These are phyloP conservation scores for Ambrosia hybrid DNA, from an alignment of 140 eudicot species.

Conservation along the genomic window DNA sequence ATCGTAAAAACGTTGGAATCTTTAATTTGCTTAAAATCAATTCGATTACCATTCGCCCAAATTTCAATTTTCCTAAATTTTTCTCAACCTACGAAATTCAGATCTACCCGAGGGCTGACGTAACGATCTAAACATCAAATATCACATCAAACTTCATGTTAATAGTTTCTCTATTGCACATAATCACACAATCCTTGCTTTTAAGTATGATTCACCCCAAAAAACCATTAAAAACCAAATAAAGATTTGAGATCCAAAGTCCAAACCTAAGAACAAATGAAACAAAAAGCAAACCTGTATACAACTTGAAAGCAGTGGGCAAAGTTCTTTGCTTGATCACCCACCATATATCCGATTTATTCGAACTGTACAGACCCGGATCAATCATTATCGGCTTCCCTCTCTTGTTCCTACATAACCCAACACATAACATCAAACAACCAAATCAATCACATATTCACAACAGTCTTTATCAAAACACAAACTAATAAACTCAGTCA, in stretches of 20 bases:
- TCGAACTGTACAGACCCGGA: conserved; percentile 74
- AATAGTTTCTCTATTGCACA: conserved; percentile 7
- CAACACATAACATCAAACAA: background rate
- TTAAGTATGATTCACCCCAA: background rate
- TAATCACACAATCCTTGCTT: background rate
- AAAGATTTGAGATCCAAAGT: background rate
- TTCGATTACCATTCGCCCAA: no score
- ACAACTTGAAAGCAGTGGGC: conserved; percentile 96
- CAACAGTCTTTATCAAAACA: background rate
- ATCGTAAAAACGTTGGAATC: background rate
- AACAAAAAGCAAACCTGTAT: conserved; percentile 53
- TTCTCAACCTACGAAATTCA: no score
- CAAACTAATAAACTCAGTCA: background rate
- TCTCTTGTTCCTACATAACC: conserved; percentile 71
- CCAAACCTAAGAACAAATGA: background rate
- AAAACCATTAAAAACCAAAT: background rate
- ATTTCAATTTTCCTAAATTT: no score
- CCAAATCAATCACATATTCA: background rate
- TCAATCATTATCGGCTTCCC: conserved; percentile 95
- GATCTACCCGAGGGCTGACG: no score
- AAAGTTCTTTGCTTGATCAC: conserved; percentile 71
- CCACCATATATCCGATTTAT: conserved; percentile 93
- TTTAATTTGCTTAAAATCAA: background rate
- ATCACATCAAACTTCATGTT: no score
- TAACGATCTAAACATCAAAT: no score